Evolutionary conservation across 139 green algal species (phyloP).

Genomic region (Chara braunii): DNA sequence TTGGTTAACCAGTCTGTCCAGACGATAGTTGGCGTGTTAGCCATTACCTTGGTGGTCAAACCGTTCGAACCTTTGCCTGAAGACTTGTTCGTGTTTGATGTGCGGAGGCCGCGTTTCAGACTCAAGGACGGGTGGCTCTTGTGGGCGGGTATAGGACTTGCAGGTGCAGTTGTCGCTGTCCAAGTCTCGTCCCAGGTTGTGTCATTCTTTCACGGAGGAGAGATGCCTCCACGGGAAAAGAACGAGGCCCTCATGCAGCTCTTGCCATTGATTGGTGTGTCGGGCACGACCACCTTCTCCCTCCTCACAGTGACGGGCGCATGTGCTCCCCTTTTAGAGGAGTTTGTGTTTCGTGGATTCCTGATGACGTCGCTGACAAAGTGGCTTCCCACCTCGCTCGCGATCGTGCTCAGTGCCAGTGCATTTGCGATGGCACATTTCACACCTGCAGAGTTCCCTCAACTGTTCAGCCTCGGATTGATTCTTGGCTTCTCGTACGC

Average conservation of each 20-base stretch:
- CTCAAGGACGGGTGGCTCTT: constrained; percentile 7
- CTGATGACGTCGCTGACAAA: constrained; percentile 48
- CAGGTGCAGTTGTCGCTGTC: neutral
- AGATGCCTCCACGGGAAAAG: constrained; percentile 8
- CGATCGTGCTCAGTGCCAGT: constrained; percentile 23
- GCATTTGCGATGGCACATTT: constrained; percentile 45
- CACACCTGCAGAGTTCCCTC: constrained; percentile 42
- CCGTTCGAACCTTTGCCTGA: constrained; percentile 2
- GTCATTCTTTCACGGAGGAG: neutral
- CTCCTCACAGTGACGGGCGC: constrained; percentile 43
- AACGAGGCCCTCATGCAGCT: constrained; percentile 28
- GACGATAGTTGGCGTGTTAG: constrained; percentile 1
- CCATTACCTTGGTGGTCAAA: neutral
- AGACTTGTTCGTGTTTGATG: constrained; percentile 9
- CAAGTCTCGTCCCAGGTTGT: neutral
- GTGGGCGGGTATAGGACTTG: constrained; percentile 3
- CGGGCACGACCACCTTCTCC: constrained; percentile 16
- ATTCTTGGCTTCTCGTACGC: constrained; percentile 48
- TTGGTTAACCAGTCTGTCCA: constrained; percentile 4
- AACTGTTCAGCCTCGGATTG: constrained; percentile 37
- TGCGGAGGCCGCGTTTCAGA: constrained; percentile 3
- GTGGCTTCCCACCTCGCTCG: constrained; percentile 37
- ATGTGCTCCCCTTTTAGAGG: constrained; percentile 46
- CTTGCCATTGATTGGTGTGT: constrained; percentile 30
- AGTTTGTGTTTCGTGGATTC: constrained; percentile 52